phyloP scores from a whole-genome alignment of 176 grass and related monocot species.

The Luzula sylvatica region DNA sequence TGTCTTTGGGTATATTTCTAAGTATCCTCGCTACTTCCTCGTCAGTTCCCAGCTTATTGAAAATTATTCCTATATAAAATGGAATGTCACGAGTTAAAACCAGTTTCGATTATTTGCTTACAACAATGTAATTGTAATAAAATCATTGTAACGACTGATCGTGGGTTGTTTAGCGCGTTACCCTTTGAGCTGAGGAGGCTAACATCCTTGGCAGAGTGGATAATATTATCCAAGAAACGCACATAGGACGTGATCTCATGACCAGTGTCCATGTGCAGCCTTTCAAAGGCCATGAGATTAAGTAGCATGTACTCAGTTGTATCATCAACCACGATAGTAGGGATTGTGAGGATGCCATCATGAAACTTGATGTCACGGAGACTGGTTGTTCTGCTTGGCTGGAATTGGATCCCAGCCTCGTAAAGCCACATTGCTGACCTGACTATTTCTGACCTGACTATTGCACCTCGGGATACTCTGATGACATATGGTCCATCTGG shows the following conservation, averaged over 20 bases:
- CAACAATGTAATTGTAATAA: too few species aligned
- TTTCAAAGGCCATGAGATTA: slow-evolving; percentile 91
- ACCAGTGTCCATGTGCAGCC: slow-evolving; percentile 55
- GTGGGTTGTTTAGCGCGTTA: too few species aligned
- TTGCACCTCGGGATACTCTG: slow-evolving; percentile 3
- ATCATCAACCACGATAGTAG: slow-evolving; percentile 57
- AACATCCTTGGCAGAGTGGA: slow-evolving; percentile 65
- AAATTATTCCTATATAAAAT: slow-evolving; percentile 30
- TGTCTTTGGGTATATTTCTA: slow-evolving; percentile 61
- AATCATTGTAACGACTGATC: too few species aligned
- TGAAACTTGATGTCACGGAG: slow-evolving; percentile 57
- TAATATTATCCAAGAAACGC: slow-evolving; percentile 93
- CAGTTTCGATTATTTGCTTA: too few species aligned
- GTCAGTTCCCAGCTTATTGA: slow-evolving; percentile 59
- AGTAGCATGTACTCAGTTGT: slow-evolving; percentile 78
- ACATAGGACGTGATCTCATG: slow-evolving; percentile 77
- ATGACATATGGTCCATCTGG: fast-evolving
- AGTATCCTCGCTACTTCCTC: slow-evolving; percentile 62
- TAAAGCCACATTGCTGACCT: slow-evolving; percentile 61
- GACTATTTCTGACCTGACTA: too few species aligned
- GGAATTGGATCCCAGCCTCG: slow-evolving; percentile 69
- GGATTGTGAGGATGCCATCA: slow-evolving; percentile 36
- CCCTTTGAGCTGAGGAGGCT: slow-evolving; percentile 47
- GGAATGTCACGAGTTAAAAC: too few species aligned
- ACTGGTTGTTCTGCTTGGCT: slow-evolving; percentile 20